Evolutionary conservation across 148 eudicot genomes (phyloP), one percentile per base, ranked within the genome.

Genomic region (Suaeda aralocaspica): DNA sequence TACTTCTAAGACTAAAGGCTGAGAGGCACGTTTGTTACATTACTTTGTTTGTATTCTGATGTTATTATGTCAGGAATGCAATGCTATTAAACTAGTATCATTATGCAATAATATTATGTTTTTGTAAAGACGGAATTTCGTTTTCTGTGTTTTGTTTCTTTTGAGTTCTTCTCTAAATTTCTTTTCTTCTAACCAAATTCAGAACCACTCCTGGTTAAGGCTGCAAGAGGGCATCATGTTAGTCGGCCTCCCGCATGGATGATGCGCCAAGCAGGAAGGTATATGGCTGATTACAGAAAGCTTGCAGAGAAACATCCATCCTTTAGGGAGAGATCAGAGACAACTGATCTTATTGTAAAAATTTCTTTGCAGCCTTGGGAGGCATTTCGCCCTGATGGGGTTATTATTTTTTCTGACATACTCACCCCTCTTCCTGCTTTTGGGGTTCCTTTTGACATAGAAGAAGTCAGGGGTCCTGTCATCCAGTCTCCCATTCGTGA

Each of bases 221-320:
- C 98, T 76, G 96, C 96, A 56, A 88, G 84, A 85, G 96, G 98
- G 56, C 86, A 83, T 4, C 83, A 82, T 34, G 93, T 94, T 51
- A 81, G 79, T 78, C 87, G 97, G 8, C 96, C 97, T 39, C 98
- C 98, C 72, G 97, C 98, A 79, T 94, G 98, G 98, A 94, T 94
- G 96, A 94, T 94, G 97, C 97, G 98, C 69, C 98, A 94, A 75
- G 98, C 96, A n/a, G 98, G 98, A 83, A 94, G 98, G 89, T 94
- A 94, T 61, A 91, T 94, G 99, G 97, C 97, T 44, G 83, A 84
- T 76, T 94, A 94, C 88, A 84, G 91, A 89, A 91, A 89, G 89
- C 99, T 94, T 75, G 97, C 99, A 61, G 84, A 94, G 85, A 94
- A 89, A 81, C 70, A 94, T 49, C 97, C 96, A 53, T 91, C 99